phyloP scores from a whole-genome alignment of 306 rosid species.

The Elaeagnus macrophylla region DNA sequence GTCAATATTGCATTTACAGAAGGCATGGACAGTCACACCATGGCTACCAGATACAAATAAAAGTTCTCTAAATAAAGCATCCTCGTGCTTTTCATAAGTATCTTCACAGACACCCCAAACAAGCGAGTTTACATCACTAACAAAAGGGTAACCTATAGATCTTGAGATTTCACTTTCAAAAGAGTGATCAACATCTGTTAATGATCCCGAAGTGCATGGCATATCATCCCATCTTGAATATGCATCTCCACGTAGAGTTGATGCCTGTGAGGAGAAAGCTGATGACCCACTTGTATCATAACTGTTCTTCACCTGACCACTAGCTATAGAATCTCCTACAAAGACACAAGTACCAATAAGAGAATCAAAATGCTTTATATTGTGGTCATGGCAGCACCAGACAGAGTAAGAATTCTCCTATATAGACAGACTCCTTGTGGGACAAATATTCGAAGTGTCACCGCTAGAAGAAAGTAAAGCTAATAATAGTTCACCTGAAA shows the following conservation, averaged over 20 bases:
- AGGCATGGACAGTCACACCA: constrained; percentile 80
- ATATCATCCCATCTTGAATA: constrained; percentile 31
- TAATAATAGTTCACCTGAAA: constrained; percentile 33
- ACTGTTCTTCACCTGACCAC: constrained; percentile 20
- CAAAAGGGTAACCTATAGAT: constrained; percentile 36
- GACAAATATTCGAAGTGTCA: neutral
- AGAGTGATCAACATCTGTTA: constrained; percentile 22
- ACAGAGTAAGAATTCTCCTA: neutral
- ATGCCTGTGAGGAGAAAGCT: constrained; percentile 26
- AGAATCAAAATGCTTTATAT: neutral
- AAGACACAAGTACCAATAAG: constrained; percentile 8
- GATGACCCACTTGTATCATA: constrained; percentile 28
- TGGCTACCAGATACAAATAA: constrained; percentile 70
- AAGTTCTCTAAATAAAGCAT: constrained; percentile 60
- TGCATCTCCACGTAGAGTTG: constrained; percentile 21
- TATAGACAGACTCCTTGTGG: neutral
- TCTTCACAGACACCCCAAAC: constrained; percentile 78
- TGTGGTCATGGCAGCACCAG: neutral
- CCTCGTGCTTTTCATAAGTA: constrained; percentile 49
- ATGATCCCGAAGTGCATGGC: constrained; percentile 43
- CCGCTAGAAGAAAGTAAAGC: neutral
- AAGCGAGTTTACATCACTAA: constrained; percentile 69
- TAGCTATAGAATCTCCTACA: constrained; percentile 42
- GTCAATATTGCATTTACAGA: constrained; percentile 31
- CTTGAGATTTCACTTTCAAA: constrained; percentile 31